phyloP scores from a whole-genome alignment of 768 basidiomycete genomes.

The Pleurotus giganteus region DNA sequence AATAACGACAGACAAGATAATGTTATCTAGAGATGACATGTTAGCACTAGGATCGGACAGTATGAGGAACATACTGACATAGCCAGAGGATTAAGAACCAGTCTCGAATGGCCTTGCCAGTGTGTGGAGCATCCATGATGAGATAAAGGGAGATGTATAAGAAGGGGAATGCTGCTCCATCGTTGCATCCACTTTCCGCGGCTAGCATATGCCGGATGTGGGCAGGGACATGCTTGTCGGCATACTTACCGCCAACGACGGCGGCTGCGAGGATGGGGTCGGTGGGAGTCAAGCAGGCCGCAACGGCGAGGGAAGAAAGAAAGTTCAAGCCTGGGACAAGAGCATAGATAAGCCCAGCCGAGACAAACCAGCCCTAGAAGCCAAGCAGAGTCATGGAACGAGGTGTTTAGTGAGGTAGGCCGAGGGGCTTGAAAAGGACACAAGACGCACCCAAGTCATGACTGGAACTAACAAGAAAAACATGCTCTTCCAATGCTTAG shows the following conservation, averaged over 20 bases:
- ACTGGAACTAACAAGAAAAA: constrained; percentile 80
- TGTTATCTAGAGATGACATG: constrained; percentile 56
- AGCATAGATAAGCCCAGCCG: constrained; percentile 86
- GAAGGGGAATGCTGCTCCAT: constrained; percentile 96
- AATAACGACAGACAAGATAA: constrained; percentile 70
- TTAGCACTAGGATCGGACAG: constrained; percentile 11
- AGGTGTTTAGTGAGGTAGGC: constrained; percentile 6
- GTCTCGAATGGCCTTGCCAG: constrained; percentile 67
- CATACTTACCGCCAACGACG: constrained; percentile 93
- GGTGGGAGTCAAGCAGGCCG: constrained; percentile 91
- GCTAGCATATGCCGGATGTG: constrained; percentile 67
- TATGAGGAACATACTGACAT: constrained; percentile 46
- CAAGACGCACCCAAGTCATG: constrained; percentile 74
- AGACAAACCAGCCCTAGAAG: constrained; percentile 88
- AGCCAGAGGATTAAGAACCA: constrained; percentile 91
- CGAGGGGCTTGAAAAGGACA: background rate
- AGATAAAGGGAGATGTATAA: constrained; percentile 89
- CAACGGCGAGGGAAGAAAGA: constrained; percentile 85
- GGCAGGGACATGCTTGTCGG: constrained; percentile 93
- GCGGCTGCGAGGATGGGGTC: constrained; percentile 93
- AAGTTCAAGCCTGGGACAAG: constrained; percentile 89
- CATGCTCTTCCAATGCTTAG: constrained; percentile 88
- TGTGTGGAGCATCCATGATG: constrained; percentile 58
- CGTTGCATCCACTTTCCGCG: constrained; percentile 90
- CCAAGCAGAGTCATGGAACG: constrained; percentile 12